Evolutionary conservation across 2,329 filamentous ascomycete genomes (phyloP).

Genomic region (Diplodia mutila): DNA sequence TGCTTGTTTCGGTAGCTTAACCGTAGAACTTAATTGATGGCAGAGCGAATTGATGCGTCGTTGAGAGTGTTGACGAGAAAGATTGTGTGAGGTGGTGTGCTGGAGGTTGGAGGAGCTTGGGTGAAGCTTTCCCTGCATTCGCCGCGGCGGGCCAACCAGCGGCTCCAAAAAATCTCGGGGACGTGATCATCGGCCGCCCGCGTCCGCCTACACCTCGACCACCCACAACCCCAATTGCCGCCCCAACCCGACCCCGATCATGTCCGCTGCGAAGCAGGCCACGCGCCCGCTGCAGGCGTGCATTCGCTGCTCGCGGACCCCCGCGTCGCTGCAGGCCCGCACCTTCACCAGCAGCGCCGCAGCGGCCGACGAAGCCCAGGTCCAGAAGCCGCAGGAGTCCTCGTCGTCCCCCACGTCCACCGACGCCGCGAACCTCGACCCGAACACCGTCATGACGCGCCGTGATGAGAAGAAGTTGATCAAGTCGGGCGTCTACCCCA

Average conservation of each 20-base stretch:
- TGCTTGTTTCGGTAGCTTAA: background rate
- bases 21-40: background rate
- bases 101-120: slow-evolving; percentile 10
- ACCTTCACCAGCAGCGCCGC: slow-evolving; percentile 54
- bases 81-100: background rate
- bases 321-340: slow-evolving; percentile 30
- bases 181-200: slow-evolving; percentile 9
- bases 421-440: slow-evolving; percentile 55
- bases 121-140: slow-evolving; percentile 4
- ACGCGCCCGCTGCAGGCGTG: slow-evolving; percentile 40
- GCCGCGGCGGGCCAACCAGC: slow-evolving; percentile 9
- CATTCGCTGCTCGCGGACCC: slow-evolving; percentile 28
- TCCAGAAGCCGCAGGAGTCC: slow-evolving; percentile 29
- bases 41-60: background rate
- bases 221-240: slow-evolving; percentile 24
- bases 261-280: slow-evolving; percentile 42
- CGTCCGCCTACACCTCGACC: background rate
- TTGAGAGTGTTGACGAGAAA: background rate
- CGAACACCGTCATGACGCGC: slow-evolving; percentile 67
- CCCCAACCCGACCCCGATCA: slow-evolving; percentile 30
- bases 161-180: slow-evolving; percentile 21
- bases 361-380: slow-evolving; percentile 50
- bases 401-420: slow-evolving; percentile 26
- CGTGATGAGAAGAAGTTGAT: slow-evolving; percentile 70
- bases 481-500: slow-evolving; percentile 68